phyloP scores from a whole-genome alignment of 2,329 filamentous ascomycete species.

The Shiraia bambusicola region DNA sequence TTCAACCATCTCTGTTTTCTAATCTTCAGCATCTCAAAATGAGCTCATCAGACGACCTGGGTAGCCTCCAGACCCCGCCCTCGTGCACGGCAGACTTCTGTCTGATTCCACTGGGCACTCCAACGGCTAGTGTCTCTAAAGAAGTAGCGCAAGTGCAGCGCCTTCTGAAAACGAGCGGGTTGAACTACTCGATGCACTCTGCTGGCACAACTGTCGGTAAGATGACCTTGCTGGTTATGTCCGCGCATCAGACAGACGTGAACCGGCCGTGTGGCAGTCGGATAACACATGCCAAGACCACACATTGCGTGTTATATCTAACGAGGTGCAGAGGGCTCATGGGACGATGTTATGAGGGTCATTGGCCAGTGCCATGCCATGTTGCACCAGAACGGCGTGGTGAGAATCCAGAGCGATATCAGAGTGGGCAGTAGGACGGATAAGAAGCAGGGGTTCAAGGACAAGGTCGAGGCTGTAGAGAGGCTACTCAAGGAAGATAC shows the following conservation, averaged over 20 bases:
- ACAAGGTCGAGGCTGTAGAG: constrained; percentile 71
- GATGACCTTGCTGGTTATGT: constrained; percentile 29
- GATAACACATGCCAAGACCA: background rate
- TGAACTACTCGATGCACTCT: constrained; percentile 87
- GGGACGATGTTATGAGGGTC: constrained; percentile 78
- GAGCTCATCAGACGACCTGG: constrained; percentile 22
- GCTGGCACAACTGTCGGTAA: constrained; percentile 89
- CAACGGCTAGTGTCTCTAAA: constrained; percentile 52
- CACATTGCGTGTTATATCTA: constrained; percentile 5
- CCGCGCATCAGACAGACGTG: constrained; percentile 9
- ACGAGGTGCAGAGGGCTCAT: constrained; percentile 70
- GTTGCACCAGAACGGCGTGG: constrained; percentile 42
- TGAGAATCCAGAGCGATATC: constrained; percentile 84
- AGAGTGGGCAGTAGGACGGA: constrained; percentile 82
- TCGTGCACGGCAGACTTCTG: constrained; percentile 89
- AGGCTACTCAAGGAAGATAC: constrained; percentile 49
- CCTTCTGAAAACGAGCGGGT: constrained; percentile 75
- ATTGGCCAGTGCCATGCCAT: constrained; percentile 46
- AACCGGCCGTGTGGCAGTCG: constrained; percentile 5
- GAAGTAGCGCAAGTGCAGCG: constrained; percentile 89
- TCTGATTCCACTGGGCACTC: constrained; percentile 72
- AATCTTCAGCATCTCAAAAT: constrained; percentile 10
- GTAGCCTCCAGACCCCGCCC: constrained; percentile 59
- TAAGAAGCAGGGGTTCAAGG: constrained; percentile 76
- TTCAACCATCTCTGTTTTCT: no score